These are phyloP conservation scores for Tulasnella calospora DNA, from an alignment of 768 basidiomycete genomes.

Conservation along the genomic window DNA sequence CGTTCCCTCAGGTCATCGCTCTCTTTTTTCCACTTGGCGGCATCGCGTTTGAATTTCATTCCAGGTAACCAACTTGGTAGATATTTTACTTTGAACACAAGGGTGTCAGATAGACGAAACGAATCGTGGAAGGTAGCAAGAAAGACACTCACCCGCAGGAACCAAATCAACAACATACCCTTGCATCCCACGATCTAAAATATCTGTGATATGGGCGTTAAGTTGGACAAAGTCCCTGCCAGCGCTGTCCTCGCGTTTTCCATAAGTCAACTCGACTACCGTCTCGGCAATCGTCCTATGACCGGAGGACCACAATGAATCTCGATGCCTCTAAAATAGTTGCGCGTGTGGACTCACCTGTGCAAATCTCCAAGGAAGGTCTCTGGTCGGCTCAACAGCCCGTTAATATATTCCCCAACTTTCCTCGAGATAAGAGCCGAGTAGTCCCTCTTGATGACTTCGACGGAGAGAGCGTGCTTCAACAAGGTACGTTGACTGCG, in stretches of 20 bases:
- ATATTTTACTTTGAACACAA: background rate
- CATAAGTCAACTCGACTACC: background rate
- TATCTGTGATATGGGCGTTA: background rate
- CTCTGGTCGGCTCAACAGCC: background rate
- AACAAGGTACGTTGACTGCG: background rate
- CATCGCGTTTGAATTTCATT: background rate
- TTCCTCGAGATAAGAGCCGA: background rate
- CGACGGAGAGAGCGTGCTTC: background rate
- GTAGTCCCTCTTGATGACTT: background rate
- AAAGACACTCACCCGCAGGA: background rate
- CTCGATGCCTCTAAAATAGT: background rate
- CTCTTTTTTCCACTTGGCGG: background rate
- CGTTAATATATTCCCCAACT: background rate
- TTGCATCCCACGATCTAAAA: background rate
- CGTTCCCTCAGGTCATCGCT: background rate
- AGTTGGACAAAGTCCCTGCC: background rate
- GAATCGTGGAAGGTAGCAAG: background rate
- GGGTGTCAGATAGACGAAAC: background rate
- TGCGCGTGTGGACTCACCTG: background rate
- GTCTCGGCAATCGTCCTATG: background rate
- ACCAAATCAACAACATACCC: background rate
- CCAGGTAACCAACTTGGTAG: constrained; percentile 15
- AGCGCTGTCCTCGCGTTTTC: background rate
- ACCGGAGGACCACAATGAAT: rapidly evolving
- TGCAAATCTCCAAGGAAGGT: background rate